A percentile compares a stretch with the other conserved stretches of the same genome.
phyloP scores from a whole-genome alignment of 345 rosid species.

The Clarkia xantiana region DNA sequence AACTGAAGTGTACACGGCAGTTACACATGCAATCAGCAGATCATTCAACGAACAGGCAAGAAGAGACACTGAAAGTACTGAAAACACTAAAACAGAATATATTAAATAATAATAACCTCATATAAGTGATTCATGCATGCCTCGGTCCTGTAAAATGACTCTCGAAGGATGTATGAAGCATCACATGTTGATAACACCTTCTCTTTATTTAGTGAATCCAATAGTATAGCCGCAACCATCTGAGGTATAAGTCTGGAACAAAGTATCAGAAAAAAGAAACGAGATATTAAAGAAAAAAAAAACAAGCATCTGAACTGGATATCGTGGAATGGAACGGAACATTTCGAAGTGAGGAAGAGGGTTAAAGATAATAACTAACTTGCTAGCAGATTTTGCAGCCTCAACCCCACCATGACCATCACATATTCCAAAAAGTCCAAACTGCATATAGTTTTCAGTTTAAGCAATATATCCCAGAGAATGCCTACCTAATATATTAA shows the following conservation, averaged over 20 bases:
- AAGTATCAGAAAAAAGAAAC: neutral
- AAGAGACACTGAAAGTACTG: no score
- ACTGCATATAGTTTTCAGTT: slow-evolving; percentile 31
- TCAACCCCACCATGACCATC: slow-evolving; percentile 94
- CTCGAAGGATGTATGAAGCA: slow-evolving; percentile 78
- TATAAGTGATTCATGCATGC: slow-evolving; percentile 62
- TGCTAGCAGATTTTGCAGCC: slow-evolving; percentile 86
- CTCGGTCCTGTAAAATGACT: slow-evolving; percentile 69
- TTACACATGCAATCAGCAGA: no score
- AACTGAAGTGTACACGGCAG: no score
- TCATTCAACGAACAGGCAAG: no score
- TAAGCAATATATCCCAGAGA: neutral
- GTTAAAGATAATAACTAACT: slow-evolving; percentile 43
- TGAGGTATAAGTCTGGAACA: slow-evolving; percentile 64
- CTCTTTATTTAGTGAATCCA: slow-evolving; percentile 53
- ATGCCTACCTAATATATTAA: neutral
- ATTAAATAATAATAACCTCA: slow-evolving; percentile 39
- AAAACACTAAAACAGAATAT: no score
- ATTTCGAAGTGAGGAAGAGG: slow-evolving; percentile 2
- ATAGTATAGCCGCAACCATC: slow-evolving; percentile 55
- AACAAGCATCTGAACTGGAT: no score
- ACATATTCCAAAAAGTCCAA: slow-evolving; percentile 88
- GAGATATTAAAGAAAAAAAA: neutral
- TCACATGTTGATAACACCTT: slow-evolving; percentile 50
- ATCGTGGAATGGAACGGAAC: no score